A percentile compares a stretch with the other conserved stretches of the same genome.
Evolutionary conservation across 805 yeast species (phyloP).

Genomic region (Dipodascus geniculatus): DNA sequence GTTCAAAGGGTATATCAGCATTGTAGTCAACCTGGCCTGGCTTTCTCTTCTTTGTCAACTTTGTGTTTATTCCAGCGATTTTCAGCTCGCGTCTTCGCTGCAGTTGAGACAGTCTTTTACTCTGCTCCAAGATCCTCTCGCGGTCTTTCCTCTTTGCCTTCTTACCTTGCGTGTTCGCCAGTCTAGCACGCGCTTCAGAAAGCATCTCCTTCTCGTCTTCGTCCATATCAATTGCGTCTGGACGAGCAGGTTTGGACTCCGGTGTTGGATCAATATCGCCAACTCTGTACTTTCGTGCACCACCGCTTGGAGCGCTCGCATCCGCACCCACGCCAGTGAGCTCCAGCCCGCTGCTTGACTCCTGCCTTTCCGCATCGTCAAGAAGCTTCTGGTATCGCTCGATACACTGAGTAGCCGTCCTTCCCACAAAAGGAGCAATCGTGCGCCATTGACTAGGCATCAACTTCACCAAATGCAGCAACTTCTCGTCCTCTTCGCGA

Average conservation of each 20-base stretch:
- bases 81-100: conserved; percentile 45
- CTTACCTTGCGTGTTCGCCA: conserved; percentile 88
- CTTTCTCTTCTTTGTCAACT: conserved; percentile 34
- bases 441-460: conserved; percentile 94
- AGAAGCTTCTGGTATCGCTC: conserved; percentile 71
- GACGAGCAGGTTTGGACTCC: conserved; percentile 69
- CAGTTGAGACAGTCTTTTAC: conserved; percentile 58
- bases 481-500: conserved; percentile 60
- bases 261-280: conserved; percentile 62
- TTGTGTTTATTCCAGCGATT: conserved; percentile 19
- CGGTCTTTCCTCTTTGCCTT: conserved; percentile 85
- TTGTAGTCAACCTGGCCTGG: conserved; percentile 67
- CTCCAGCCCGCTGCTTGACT: conserved; percentile 24
- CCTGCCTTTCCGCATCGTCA: conserved; percentile 36
- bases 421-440: conserved; percentile 65
- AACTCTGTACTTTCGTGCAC: conserved; percentile 20
- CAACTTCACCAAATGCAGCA: conserved; percentile 51
- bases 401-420: conserved; percentile 80
- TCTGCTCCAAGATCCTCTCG: conserved; percentile 72
- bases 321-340: conserved; percentile 44
- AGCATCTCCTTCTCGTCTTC: conserved; percentile 89
- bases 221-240: conserved; percentile 67
- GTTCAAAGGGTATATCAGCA: conserved; percentile 73
- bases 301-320: conserved; percentile 31
- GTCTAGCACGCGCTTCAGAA: conserved; percentile 85